Percentiles rank a stretch among this genome's conserved stretches.
Evolutionary conservation across 2,329 filamentous ascomycete genomes (phyloP).

Genomic region (Tolypocladium ovalisporum): DNA sequence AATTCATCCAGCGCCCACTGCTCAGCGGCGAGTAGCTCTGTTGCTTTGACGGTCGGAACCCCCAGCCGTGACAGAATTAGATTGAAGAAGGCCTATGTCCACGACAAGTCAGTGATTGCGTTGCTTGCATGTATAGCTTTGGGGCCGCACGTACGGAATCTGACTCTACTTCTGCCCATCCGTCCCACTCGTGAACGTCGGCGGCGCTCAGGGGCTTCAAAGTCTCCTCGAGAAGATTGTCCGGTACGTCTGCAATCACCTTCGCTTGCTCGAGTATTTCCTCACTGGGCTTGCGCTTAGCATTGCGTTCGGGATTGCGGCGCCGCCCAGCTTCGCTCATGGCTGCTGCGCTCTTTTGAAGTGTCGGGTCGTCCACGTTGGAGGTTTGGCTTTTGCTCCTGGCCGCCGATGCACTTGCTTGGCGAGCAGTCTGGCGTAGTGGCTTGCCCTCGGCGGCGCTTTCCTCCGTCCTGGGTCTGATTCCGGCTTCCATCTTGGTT

Average conservation of each 20-base stretch:
- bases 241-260: conserved; percentile 12
- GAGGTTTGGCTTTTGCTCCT: neutral
- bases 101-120: neutral
- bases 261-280: conserved; percentile 13
- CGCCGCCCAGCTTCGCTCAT: conserved; percentile 14
- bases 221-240: conserved; percentile 33
- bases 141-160: conserved; percentile 56
- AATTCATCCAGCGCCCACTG: conserved; percentile 50
- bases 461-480: neutral
- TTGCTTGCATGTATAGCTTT: neutral
- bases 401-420: neutral
- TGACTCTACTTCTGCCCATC: conserved; percentile 79
- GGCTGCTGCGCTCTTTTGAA: neutral
- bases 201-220: conserved; percentile 35
- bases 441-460: no score
- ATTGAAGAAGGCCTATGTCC: conserved; percentile 67
- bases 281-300: conserved; percentile 33
- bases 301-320: conserved; percentile 33
- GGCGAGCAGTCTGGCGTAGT: neutral
- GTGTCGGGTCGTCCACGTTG: neutral
- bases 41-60: conserved; percentile 59
- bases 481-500: neutral
- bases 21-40: conserved; percentile 68
- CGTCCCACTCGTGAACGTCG: conserved; percentile 53
- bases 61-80: conserved; percentile 72